phyloP scores from a whole-genome alignment of 2,329 filamentous ascomycete species.

The Neofusicoccum sp. region DNA sequence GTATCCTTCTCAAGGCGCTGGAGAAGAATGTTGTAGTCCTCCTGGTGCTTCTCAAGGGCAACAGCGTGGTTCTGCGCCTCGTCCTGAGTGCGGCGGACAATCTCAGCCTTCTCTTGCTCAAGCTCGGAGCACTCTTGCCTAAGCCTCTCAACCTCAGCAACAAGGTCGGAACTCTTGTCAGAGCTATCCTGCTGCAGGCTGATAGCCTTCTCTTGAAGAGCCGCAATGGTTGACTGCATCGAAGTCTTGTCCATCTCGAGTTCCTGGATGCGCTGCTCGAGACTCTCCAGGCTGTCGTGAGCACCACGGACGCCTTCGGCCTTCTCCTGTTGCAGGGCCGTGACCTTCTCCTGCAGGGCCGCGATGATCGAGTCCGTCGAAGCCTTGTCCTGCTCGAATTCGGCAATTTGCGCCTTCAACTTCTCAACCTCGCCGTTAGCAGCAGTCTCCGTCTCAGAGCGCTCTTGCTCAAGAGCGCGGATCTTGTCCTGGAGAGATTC shows the following conservation, averaged over 20 bases:
- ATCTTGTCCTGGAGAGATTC: conserved; percentile 19
- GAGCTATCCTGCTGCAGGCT: conserved; percentile 13
- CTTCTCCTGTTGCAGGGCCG: conserved; percentile 4
- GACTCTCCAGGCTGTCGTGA: neutral
- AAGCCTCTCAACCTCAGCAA: conserved; percentile 17
- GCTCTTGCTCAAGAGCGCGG: conserved; percentile 11
- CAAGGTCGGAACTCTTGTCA: conserved; percentile 10
- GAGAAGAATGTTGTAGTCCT: conserved; percentile 9
- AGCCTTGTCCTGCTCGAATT: conserved; percentile 15
- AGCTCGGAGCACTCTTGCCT: conserved; percentile 2
- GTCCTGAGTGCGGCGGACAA: conserved; percentile 2
- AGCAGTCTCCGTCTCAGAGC: neutral
- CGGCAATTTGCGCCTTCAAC: conserved; percentile 2
- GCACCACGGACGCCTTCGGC: neutral
- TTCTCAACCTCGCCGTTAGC: neutral
- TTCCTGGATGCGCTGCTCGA: conserved; percentile 17
- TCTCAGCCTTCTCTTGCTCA: conserved; percentile 14
- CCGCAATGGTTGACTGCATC: conserved; percentile 14
- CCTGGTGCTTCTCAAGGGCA: neutral
- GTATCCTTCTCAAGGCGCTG: conserved; percentile 1
- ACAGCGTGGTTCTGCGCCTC: conserved; percentile 6
- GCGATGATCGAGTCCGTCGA: conserved; percentile 11
- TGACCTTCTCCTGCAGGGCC: conserved; percentile 7
- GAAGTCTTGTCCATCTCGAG: conserved; percentile 13
- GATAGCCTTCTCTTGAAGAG: conserved; percentile 18